Conservation (phyloP, 768 basidiomycete species). For the Termitomyces bulborhizus region DNA sequence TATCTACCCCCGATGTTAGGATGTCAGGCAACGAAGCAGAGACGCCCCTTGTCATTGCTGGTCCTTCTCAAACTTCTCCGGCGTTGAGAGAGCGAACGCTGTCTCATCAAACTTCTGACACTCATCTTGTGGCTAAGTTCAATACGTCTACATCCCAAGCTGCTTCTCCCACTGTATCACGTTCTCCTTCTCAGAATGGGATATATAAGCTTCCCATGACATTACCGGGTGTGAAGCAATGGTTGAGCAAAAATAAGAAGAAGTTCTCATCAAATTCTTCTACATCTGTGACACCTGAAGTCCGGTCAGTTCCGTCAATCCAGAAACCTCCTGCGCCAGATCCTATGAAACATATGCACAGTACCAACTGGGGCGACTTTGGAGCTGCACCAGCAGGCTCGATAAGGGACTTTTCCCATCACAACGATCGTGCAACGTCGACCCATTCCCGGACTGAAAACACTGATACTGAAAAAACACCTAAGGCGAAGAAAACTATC, state of each 20-base stretch:
- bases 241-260: conserved; percentile 63
- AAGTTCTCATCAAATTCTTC: conserved; percentile 35
- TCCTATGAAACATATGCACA: conserved; percentile 54
- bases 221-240: conserved; percentile 74
- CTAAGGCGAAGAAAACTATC: conserved; percentile 29
- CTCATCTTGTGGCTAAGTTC: conserved; percentile 53
- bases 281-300: conserved; percentile 18
- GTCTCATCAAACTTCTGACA: conserved; percentile 66
- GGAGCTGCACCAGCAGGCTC: conserved; percentile 44
- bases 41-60: conserved; percentile 33
- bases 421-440: conserved; percentile 5
- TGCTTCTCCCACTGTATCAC: conserved; percentile 33
- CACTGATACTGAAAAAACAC: conserved; percentile 34
- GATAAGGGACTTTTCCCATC: conserved; percentile 22
- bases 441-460: conserved; percentile 16
- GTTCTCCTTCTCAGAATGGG: conserved; percentile 31
- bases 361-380: conserved; percentile 67
- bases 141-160: conserved; percentile 39
- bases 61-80: conserved; percentile 44
- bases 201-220: conserved; percentile 61
- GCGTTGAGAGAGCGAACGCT: conserved; percentile 52
- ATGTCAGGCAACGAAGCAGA: conserved; percentile 43
- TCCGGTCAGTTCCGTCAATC: conserved; percentile 29
- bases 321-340: conserved; percentile 70
- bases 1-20: conserved; percentile 39